Evolutionary conservation across 352 stramenopile genomes (phyloP), one percentile per base, ranked within the genome.

Genomic region (Poterioochromonas sp.): DNA sequence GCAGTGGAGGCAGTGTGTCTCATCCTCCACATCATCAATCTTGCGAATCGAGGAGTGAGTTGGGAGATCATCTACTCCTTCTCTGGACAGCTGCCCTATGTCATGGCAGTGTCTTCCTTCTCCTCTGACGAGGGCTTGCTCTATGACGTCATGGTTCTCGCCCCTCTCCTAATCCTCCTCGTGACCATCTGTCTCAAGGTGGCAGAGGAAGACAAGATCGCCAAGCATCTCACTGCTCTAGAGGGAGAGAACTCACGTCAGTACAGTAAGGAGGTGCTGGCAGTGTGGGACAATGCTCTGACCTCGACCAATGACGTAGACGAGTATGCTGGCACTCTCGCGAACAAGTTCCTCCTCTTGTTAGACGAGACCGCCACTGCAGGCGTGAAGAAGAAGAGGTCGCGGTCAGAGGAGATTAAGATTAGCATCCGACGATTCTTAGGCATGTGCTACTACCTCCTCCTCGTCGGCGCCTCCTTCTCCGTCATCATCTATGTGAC

Each of bases 41-140:
- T 63, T 32, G 12, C 49, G 8, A 35, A 63, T 44, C 11, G 15
- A 2, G 8, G 69, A 29, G 1, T 15, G 8, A 40, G 11, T 22
- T 34, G 12, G 39, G 11, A 11, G 5, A 22, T 5, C n/a, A 68
- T 62, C 39, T 63, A 68, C 37, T n/a, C 5, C 37, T 18, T 1
- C 12, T 1, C 11, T 37, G 69, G 69, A 29, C 11, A 76, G 15
- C 69, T 76, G 11, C 69, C 69, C 12, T 15, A 76, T 32, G 8
- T 76, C 32, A 76, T 76, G 69, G 34, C 39, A 32, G 73, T 68
- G 11, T 76, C 69, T 34, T 63, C 69, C 2, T 76, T 37, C 40
- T 34, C 43, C 2, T 11, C 3, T n/a, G 11, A 12, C 11, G 69
- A 76, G 29, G 12, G 40, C 11, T 76, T 76, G n/a, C 2, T 37